Percentiles rank a stretch among this genome's conserved stretches.
phyloP scores from a whole-genome alignment of 2,329 filamentous ascomycete species.

The Bipolaris sorokiniana region DNA sequence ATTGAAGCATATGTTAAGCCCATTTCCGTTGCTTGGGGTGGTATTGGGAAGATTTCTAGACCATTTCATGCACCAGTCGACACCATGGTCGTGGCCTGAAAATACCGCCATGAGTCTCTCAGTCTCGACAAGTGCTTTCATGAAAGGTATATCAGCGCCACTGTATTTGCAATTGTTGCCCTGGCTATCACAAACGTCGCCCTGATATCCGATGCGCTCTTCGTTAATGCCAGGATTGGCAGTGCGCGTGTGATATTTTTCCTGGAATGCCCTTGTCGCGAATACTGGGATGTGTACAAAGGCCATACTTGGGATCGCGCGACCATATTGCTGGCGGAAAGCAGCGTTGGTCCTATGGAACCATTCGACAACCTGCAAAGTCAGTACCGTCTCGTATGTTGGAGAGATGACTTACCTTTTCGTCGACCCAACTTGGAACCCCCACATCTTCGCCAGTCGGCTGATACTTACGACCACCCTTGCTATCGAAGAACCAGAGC shows the following conservation, averaged over 20 bases:
- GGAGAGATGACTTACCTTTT: slow-evolving; percentile 21
- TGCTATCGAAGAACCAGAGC: slow-evolving; percentile 74
- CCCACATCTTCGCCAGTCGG: slow-evolving; percentile 21
- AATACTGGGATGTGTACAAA: slow-evolving; percentile 61
- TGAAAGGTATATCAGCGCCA: slow-evolving; percentile 65
- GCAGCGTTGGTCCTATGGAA: slow-evolving; percentile 27
- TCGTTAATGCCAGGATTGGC: slow-evolving; percentile 51
- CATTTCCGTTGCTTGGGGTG: slow-evolving; percentile 51
- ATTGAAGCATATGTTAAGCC: slow-evolving; percentile 62
- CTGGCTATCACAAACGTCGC: slow-evolving; percentile 19
- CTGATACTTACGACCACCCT: slow-evolving; percentile 33
- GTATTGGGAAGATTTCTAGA: slow-evolving; percentile 33
- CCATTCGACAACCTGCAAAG: slow-evolving; percentile 35
- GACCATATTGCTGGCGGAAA: slow-evolving; percentile 36
- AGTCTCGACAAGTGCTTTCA: slow-evolving; percentile 64
- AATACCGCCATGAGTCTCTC: slow-evolving; percentile 54
- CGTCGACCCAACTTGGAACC: slow-evolving; percentile 27
- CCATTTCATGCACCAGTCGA: slow-evolving; percentile 53
- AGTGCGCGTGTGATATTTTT: slow-evolving; percentile 54
- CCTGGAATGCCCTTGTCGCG: slow-evolving; percentile 45
- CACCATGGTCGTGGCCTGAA: slow-evolving; percentile 71
- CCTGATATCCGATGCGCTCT: slow-evolving; percentile 34
- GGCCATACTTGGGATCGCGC: slow-evolving; percentile 56
- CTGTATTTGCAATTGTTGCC: slow-evolving; percentile 42
- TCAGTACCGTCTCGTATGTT: slow-evolving; percentile 3